Evolutionary conservation across 441 rosid genomes (phyloP), one percentile per base, ranked within the genome.

Genomic region (Arabidopsis hybrid): DNA sequence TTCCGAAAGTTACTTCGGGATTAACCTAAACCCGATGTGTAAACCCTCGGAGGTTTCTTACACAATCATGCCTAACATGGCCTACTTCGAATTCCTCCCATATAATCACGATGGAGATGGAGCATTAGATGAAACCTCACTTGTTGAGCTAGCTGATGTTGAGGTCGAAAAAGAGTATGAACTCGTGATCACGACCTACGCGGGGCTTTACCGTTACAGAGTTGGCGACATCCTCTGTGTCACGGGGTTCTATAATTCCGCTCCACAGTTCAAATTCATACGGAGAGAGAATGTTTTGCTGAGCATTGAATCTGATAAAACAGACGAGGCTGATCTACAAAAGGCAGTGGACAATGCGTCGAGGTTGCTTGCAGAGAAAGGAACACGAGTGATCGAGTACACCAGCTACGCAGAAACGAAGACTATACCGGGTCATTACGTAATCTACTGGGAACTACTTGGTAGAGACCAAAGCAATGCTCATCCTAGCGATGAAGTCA

Each of bases 41-140:
- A 78, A 84, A 59, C 93, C 93, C 8, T 84, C 90, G 0, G 87
- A 87, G 14, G 93, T 89, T 40, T 76, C 89, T 3, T 89, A 89
- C 85, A 87, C 91, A 4, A 87, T 87, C 80, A 84, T 89, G 91
- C 93, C 93, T 0, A 89, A 85, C 83, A 87, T 89, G 93, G 90
- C 79, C 2, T 89, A 87, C 65, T 89, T 87, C 67, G 93, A 89
- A 70, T 89, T 89, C 69, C 43, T 87, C 46, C 90, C 87, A 11
- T 81, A 79, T 12, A 81, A 80, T 9, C 77, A 79, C 3, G 35
- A 63, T 11, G 73, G 74, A 2, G 47, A 69, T 32, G 76, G 78
- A 34, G 76, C 82, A 0, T 6, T 13, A 12, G 73, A 65, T 8
- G 45, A 59, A 16, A 80, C 87, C 0, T 51, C 59, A 2, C 91